Conservation (phyloP, 805 yeast genomes). For the Suhomyces prunicola region DNA sequence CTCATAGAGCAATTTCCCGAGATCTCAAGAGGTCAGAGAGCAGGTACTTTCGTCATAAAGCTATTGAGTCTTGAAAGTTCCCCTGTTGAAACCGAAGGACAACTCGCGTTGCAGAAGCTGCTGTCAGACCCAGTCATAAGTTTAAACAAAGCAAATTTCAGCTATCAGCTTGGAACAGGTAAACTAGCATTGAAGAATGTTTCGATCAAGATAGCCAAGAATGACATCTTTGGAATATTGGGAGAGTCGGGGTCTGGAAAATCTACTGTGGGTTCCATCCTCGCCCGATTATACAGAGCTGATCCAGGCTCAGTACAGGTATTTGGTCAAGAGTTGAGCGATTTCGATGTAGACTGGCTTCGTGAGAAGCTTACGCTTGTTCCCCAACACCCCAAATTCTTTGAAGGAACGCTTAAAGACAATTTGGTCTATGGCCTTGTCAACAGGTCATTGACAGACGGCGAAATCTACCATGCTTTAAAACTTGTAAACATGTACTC, state of each 20-base stretch:
- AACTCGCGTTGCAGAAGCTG: constrained; percentile 20
- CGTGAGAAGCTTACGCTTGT: constrained; percentile 63
- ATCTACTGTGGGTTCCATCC: constrained; percentile 63
- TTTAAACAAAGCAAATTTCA: constrained; percentile 48
- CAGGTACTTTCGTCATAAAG: constrained; percentile 50
- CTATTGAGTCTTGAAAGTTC: constrained; percentile 36
- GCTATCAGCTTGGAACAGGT: constrained; percentile 39
- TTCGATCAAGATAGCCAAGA: constrained; percentile 38
- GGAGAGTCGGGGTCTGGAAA: constrained; percentile 95
- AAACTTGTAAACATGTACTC: constrained; percentile 49
- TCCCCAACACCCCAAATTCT: constrained; percentile 68
- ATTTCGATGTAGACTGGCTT: constrained; percentile 45
- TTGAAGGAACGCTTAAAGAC: constrained; percentile 69
- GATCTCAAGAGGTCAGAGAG: constrained; percentile 74
- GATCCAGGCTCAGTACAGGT: constrained; percentile 39
- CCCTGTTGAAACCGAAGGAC: constrained; percentile 37
- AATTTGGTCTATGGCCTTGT: constrained; percentile 62
- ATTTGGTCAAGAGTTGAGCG: constrained; percentile 46
- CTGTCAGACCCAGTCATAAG: constrained; percentile 21
- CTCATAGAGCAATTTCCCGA: constrained; percentile 71
- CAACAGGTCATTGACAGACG: constrained; percentile 15
- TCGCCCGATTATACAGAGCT: constrained; percentile 52
- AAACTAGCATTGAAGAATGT: constrained; percentile 39
- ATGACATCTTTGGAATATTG: constrained; percentile 60
- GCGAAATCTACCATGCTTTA: constrained; percentile 38